A percentile compares a stretch with the other conserved stretches of the same genome.
Evolutionary conservation across 768 basidiomycete genomes (phyloP).

Genomic region (Amanita fuliginea): DNA sequence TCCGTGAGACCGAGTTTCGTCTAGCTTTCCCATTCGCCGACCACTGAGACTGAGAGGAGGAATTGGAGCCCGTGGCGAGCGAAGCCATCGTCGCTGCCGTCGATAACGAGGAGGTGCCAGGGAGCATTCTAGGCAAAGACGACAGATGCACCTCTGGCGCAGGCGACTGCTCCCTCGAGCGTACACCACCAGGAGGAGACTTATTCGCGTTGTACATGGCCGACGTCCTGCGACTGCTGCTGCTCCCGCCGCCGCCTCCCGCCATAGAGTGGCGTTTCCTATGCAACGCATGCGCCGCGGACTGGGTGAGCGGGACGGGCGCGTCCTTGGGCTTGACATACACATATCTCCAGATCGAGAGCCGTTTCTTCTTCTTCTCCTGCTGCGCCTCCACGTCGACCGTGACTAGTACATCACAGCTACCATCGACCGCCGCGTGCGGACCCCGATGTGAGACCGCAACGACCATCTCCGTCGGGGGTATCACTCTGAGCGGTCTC

Average conservation of each 20-base stretch:
- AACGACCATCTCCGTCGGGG: conserved; percentile 54
- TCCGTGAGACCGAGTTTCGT: conserved; percentile 37
- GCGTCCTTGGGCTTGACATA: conserved; percentile 51
- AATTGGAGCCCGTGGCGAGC: conserved; percentile 21
- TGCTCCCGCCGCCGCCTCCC: conserved; percentile 8
- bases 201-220: conserved; percentile 25
- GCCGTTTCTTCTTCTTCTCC: conserved; percentile 14
- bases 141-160: conserved; percentile 27
- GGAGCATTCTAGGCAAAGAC: conserved; percentile 33
- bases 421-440: conserved; percentile 17
- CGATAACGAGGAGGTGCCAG: conserved; percentile 38
- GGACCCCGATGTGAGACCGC: conserved; percentile 39
- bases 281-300: background rate
- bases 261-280: conserved; percentile 28
- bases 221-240: conserved; percentile 27
- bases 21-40: conserved; percentile 17
- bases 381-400: conserved; percentile 34
- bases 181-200: conserved; percentile 20
- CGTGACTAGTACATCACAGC: conserved; percentile 41
- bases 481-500: conserved; percentile 41
- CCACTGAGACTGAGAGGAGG: conserved; percentile 16
- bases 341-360: conserved; percentile 67
- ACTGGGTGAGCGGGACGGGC: conserved; percentile 26
- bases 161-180: conserved; percentile 23
- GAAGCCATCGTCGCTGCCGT: conserved; percentile 43